Evolutionary conservation across 805 yeast genomes (phyloP), one percentile per base, ranked within the genome.

Genomic region (Cephaloascus albidus): DNA sequence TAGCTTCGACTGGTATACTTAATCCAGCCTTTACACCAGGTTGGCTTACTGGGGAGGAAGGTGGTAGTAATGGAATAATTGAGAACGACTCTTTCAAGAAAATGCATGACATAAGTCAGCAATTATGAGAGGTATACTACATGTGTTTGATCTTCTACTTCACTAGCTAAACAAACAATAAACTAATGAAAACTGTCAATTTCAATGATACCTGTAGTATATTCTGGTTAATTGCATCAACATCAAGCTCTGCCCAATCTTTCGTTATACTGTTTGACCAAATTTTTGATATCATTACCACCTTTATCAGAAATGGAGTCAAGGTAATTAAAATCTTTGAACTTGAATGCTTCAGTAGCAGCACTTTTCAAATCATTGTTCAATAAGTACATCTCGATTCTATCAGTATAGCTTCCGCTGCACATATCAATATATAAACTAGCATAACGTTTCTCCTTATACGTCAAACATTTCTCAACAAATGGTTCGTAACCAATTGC

Each of bases 41-140:
- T 23, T 85, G 88, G 89, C 55, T 85, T 26, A 77, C 89, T 3
- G 95, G 94, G 2, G 87, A 84, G 53, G 80, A 79, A 44, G 82
- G 84, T 0, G 48, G 57, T 1, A 58, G 60, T 33, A 61, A 72
- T 30, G 88, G 88, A 0, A 49, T 45, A 0, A 57, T 74, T 3
- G 50, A 49, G 20, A 57, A 70, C 41, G 74, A 74, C 1, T 51
- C 45, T 35, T 63, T 61, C 32, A 40, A 39, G 18, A 47, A 45
- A 19, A 40, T 47, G 28, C 5, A 44, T 38, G 23, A 23, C 28
- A 23, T 23, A 23, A 6, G 12, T 8, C 12, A 6, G 12, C 28
- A 8, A 23, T 12, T 23, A 23, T 23, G n/a, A n/a, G n/a, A n/a
- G n/a, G n/a, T n/a, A n/a, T n/a, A n/a, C n/a, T n/a, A n/a, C n/a